These are phyloP conservation scores for Phascolomyces articulosus DNA, from an alignment of 371 early-diverging fungal species.

Conservation along the genomic window DNA sequence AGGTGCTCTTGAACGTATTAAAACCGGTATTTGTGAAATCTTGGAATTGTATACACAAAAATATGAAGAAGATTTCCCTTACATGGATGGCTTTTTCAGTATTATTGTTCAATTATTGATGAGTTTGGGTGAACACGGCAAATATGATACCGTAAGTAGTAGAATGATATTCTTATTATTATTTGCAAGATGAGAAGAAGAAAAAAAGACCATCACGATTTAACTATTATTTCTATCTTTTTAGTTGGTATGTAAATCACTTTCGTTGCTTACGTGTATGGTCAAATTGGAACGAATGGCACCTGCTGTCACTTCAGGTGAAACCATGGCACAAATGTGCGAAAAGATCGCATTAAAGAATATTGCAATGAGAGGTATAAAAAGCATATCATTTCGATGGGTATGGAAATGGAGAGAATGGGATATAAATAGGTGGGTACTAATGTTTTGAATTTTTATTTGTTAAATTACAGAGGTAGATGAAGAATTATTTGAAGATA, in stretches of 20 bases:
- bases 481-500: conserved; percentile 95
- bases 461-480: conserved; percentile 69
- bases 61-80: conserved; percentile 88
- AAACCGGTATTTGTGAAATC: conserved; percentile 89
- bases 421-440: background rate
- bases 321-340: conserved; percentile 78
- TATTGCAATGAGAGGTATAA: conserved; percentile 76
- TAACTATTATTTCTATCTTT: no score
- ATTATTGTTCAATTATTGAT: conserved; percentile 87
- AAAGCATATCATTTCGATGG: no score
- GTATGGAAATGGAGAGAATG: background rate
- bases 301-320: conserved; percentile 69
- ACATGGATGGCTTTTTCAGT: conserved; percentile 79
- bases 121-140: conserved; percentile 66
- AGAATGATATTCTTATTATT: no score
- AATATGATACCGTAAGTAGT: conserved; percentile 76
- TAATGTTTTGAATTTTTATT: background rate
- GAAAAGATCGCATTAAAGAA: conserved; percentile 94
- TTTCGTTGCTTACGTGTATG: conserved; percentile 88
- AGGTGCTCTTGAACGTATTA: conserved; percentile 85
- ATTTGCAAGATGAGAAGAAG: no score
- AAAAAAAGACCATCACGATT: background rate
- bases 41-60: conserved; percentile 86
- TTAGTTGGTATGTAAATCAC: conserved; percentile 86
- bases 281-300: conserved; percentile 77